These are phyloP conservation scores for Boletus pseudo-olivaceus DNA, from an alignment of 768 basidiomycete genomes.

Conservation along the genomic window DNA sequence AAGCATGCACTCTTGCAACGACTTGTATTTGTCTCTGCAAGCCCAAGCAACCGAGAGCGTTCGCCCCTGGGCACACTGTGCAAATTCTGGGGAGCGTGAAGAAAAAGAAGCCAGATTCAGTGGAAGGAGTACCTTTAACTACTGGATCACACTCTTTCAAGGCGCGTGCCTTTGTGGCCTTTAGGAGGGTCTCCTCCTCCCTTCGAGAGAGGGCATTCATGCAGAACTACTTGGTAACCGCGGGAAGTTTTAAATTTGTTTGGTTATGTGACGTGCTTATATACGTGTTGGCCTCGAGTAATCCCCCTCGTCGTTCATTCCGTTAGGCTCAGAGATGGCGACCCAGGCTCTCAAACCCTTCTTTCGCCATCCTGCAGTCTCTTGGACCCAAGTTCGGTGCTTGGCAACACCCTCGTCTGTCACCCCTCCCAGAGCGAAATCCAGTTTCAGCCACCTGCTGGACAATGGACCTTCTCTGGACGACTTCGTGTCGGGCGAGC, in stretches of 20 bases:
- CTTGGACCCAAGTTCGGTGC: conserved; percentile 33
- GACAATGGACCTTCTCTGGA: conserved; percentile 70
- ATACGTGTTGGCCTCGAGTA: not conserved
- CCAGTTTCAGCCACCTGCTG: conserved; percentile 50
- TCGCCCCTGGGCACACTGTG: conserved; percentile 77
- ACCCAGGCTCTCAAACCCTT: conserved; percentile 9
- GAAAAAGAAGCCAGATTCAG: not conserved
- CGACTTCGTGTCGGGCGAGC: conserved; percentile 69
- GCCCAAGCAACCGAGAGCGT: conserved; percentile 85
- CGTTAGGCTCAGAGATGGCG: conserved; percentile 6
- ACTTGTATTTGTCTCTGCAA: conserved; percentile 65
- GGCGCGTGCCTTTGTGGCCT: conserved; percentile 76
- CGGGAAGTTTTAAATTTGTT: conserved; percentile 6
- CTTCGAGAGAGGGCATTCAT: conserved; percentile 87
- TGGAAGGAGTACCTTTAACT: conserved; percentile 53
- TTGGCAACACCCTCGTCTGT: conserved; percentile 45
- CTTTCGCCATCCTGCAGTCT: conserved; percentile 7
- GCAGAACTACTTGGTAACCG: not conserved
- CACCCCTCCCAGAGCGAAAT: conserved; percentile 29
- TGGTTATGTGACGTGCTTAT: not conserved
- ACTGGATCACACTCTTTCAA: conserved; percentile 73
- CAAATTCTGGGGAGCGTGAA: conserved; percentile 56
- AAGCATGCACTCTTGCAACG: conserved; percentile 74
- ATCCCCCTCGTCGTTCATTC: not conserved
- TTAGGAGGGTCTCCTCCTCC: conserved; percentile 83